These are phyloP conservation scores for Fusarium protoensiforme DNA, from an alignment of 2,329 filamentous ascomycete species.

Conservation along the genomic window DNA sequence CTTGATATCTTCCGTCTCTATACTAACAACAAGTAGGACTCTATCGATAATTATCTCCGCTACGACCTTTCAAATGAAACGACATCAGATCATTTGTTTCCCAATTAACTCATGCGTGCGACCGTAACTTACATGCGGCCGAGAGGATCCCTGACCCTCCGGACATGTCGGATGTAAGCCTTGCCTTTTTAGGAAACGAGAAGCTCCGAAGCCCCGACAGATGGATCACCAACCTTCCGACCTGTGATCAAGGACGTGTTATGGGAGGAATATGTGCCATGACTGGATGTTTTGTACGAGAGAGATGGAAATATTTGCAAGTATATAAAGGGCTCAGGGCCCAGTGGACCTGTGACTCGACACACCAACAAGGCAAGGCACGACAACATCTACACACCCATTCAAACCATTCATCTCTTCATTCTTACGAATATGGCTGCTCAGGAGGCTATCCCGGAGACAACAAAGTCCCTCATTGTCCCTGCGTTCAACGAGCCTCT, in stretches of 20 bases:
- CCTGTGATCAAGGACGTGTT: too few species aligned
- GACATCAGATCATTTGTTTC: neutral
- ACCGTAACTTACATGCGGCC: neutral
- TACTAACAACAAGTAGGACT: neutral
- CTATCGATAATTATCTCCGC: neutral
- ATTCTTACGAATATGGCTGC: conserved; percentile 1
- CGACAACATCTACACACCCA: neutral
- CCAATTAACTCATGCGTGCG: neutral
- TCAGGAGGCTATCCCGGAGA: neutral
- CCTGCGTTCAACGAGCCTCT: conserved; percentile 23
- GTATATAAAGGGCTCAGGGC: neutral
- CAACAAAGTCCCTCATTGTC: conserved; percentile 12
- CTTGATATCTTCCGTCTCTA: too few species aligned
- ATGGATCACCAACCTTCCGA: neutral
- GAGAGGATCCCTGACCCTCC: neutral
- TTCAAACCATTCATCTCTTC: neutral
- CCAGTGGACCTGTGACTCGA: neutral
- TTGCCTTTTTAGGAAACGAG: conserved; percentile 22
- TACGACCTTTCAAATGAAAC: neutral
- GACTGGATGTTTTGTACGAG: neutral
- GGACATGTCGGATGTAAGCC: conserved; percentile 10
- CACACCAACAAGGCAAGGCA: too few species aligned
- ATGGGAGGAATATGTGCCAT: neutral
- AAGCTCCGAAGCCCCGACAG: conserved; percentile 4
- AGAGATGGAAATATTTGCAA: neutral